Conservation (phyloP, 805 yeast species). For the Monosporozyma siamensis region DNA sequence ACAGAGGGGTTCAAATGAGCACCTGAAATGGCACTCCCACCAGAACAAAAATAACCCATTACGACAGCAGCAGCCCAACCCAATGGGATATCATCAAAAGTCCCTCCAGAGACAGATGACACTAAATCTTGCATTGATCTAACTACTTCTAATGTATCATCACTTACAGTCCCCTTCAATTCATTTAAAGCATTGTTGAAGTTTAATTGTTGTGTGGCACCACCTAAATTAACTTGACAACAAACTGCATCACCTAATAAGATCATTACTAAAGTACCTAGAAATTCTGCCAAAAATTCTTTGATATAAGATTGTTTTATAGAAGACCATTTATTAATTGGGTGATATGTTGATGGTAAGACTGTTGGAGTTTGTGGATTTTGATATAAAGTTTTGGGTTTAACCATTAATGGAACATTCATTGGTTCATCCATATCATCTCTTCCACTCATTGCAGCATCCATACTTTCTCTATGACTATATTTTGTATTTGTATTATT, state of each 20-base stretch:
- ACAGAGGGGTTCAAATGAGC: constrained; percentile 51
- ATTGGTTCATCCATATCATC: constrained; percentile 6
- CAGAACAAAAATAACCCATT: constrained; percentile 41
- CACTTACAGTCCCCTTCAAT: constrained; percentile 3
- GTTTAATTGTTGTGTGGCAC: constrained; percentile 14
- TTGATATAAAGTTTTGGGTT: constrained; percentile 31
- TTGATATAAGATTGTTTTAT: constrained; percentile 31
- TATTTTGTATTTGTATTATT: not conserved
- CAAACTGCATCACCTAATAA: constrained; percentile 41
- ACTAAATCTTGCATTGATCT: constrained; percentile 8
- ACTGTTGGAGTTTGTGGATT: constrained; percentile 33
- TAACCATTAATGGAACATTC: constrained; percentile 26
- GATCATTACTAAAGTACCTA: constrained; percentile 40
- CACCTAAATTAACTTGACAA: constrained; percentile 36
- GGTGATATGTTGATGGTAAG: constrained; percentile 31
- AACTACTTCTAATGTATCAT: constrained; percentile 5
- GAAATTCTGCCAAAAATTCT: constrained; percentile 44
- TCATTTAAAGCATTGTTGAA: constrained; percentile 5
- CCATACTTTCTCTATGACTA: constrained; percentile 3
- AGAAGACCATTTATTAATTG: constrained; percentile 30
- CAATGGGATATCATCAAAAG: constrained; percentile 35
- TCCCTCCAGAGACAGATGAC: constrained; percentile 28
- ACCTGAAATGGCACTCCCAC: constrained; percentile 44
- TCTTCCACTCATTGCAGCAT: constrained; percentile 1
- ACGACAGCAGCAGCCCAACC: constrained; percentile 50